These are phyloP conservation scores for Lachnellula hyalina DNA, from an alignment of 2,329 filamentous ascomycete genomes.

Conservation along the genomic window DNA sequence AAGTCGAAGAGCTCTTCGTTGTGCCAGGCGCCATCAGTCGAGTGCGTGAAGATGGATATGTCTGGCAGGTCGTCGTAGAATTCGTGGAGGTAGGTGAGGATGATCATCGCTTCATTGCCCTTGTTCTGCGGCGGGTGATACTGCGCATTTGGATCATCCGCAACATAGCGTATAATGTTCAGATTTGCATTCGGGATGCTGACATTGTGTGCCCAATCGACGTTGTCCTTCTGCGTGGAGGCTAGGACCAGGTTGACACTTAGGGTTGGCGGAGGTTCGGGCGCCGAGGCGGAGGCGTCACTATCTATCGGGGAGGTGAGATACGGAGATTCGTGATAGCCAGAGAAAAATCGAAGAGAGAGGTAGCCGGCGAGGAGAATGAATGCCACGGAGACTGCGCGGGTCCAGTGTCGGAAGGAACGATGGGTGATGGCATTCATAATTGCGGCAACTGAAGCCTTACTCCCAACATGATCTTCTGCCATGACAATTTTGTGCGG, in stretches of 20 bases:
- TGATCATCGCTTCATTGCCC: slow-evolving; percentile 58
- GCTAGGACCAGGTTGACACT: neutral
- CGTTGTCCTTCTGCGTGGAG: neutral
- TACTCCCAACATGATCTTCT: too few species aligned
- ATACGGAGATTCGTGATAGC: too few species aligned
- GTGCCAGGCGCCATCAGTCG: slow-evolving; percentile 28
- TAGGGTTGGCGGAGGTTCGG: too few species aligned
- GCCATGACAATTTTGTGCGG: too few species aligned
- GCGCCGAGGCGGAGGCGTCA: too few species aligned
- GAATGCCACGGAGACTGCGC: too few species aligned
- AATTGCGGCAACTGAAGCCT: too few species aligned
- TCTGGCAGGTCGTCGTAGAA: slow-evolving; percentile 55
- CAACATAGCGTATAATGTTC: slow-evolving; percentile 40
- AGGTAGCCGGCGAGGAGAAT: too few species aligned
- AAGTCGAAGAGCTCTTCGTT: slow-evolving; percentile 33
- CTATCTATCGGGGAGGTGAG: too few species aligned
- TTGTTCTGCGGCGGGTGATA: slow-evolving; percentile 50
- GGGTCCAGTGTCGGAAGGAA: too few species aligned
- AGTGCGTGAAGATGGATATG: slow-evolving; percentile 54
- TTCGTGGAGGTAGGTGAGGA: slow-evolving; percentile 56
- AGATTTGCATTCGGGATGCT: slow-evolving; percentile 34
- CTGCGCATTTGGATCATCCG: slow-evolving; percentile 41
- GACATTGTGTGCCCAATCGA: slow-evolving; percentile 27
- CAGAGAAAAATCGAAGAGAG: too few species aligned
- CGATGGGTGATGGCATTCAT: too few species aligned